Evolutionary conservation across 768 basidiomycete genomes (phyloP), one percentile per base, ranked within the genome.

Genomic region (Podaxis sp.): DNA sequence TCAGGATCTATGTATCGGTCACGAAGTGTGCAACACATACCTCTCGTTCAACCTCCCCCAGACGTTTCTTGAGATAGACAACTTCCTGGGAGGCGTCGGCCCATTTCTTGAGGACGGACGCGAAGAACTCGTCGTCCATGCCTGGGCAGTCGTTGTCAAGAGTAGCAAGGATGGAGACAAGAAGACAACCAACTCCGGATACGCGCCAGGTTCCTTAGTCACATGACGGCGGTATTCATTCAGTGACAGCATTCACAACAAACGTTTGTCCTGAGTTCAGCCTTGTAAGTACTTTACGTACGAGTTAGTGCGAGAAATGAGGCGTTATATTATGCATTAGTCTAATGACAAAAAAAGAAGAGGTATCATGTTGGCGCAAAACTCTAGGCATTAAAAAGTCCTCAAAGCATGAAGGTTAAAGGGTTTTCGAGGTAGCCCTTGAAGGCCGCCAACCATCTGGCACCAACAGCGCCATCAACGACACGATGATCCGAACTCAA

Each of bases 341-440:
- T 59, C 59, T 50, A 62, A 55, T 57, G 63, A 61, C 24, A 22
- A 47, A 59, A n/a, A 43, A 19, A 8, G 24, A 25, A 37, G 56
- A 59, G 60, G 59, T 50, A 64, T 55, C 61, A 62, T 62, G 49
- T 55, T 62, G 61, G 37, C 49, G 27, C 49, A 29, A 63, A 58
- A 57, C 61, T 50, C 33, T 43, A 66, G 43, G 56, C 52, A 55
- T 37, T 8, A 33, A 33, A 33, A 33, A 27, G 24, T 27, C 61
- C 36, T 87, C 75, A 97, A 63, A 98, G 85, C 95, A 97, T 96
- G 73, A 98, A 95, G 19, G 95, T 96, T 72, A 97, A 76, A 51
- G 96, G 96, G 74, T 98, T 96, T 80, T 98, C 96, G 69, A 98
- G 81, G 78, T 95, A 97, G 43, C 93, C 90, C 77, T 93, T 96